Evolutionary conservation across 192 early-diverging fungal species (phyloP).

Genomic region (Endogone sp.): DNA sequence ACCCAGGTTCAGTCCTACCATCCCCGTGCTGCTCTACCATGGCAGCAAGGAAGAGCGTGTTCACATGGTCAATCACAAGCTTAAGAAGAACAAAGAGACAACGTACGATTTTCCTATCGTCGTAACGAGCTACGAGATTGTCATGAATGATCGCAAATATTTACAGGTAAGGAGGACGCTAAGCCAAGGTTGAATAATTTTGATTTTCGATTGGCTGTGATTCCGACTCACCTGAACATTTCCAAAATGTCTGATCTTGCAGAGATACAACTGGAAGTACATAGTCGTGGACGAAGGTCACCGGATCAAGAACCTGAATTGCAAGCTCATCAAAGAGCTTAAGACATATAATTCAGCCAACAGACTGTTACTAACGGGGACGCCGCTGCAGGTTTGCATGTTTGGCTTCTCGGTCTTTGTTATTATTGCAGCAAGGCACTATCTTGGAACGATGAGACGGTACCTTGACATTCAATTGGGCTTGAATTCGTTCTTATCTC

Average conservation of each 20-base stretch:
- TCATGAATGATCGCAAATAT: conserved; percentile 77
- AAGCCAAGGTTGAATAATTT: too few species aligned
- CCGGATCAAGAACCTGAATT: conserved; percentile 94
- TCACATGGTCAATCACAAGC: conserved; percentile 60
- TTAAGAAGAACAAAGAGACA: conserved; percentile 54
- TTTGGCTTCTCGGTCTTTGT: not conserved
- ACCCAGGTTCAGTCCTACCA: conserved; percentile 72
- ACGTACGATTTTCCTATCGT: conserved; percentile 69
- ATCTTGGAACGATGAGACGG: not conserved
- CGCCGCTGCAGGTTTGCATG: conserved; percentile 72
- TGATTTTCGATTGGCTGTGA: too few species aligned
- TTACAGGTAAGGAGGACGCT: conserved; percentile 46
- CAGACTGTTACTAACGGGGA: conserved; percentile 86
- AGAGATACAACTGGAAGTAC: conserved; percentile 77
- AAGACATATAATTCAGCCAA: conserved; percentile 84
- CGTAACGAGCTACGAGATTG: conserved; percentile 88
- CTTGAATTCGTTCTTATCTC: not conserved
- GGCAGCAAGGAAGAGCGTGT: conserved; percentile 69
- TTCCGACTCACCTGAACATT: too few species aligned
- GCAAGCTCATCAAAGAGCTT: conserved; percentile 82
- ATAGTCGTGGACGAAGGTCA: conserved; percentile 97
- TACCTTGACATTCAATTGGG: not conserved
- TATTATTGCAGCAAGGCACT: not conserved
- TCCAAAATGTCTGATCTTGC: too few species aligned
- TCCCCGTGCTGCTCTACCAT: conserved; percentile 84